A percentile compares a stretch with the other conserved stretches of the same genome.
These are phyloP conservation scores for Fusarium staphyleae DNA, from an alignment of 2,329 filamentous ascomycete species.

Conservation along the genomic window DNA sequence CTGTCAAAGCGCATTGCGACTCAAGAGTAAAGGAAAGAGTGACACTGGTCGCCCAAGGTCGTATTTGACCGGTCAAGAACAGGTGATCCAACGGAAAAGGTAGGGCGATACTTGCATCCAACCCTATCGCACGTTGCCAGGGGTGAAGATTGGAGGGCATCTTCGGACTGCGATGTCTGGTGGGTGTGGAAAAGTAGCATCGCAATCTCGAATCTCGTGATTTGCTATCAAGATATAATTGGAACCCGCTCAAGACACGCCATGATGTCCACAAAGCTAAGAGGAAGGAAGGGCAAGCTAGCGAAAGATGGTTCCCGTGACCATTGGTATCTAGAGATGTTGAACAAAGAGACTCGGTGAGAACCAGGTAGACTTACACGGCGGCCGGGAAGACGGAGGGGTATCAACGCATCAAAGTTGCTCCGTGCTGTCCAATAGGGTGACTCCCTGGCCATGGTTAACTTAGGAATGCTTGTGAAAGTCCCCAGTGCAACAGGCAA, in stretches of 20 bases:
- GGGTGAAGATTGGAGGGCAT: constrained; percentile 27
- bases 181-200: constrained; percentile 14
- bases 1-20: constrained; percentile 1
- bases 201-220: constrained; percentile 27
- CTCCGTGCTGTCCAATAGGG: constrained; percentile 21
- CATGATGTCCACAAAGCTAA: constrained; percentile 6
- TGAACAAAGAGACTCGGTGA: constrained; percentile 31
- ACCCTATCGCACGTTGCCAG: constrained; percentile 19
- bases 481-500: background rate
- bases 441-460: background rate
- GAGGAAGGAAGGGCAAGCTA: background rate
- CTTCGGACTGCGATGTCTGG: constrained; percentile 5
- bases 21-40: constrained; percentile 17
- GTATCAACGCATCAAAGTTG: constrained; percentile 27
- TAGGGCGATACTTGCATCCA: constrained; percentile 27
- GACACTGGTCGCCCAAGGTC: constrained; percentile 23
- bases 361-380: constrained; percentile 26
- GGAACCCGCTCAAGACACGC: constrained; percentile 8
- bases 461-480: background rate
- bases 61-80: constrained; percentile 29
- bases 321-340: constrained; percentile 18
- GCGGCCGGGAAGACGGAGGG: background rate
- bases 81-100: constrained; percentile 25
- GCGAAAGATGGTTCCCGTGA: constrained; percentile 13
- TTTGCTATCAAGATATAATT: constrained; percentile 12